A percentile compares a stretch with the other conserved stretches of the same genome.
Conservation (phyloP, 1,139 yeast species). For the Nakaseomyces bracarensis region DNA sequence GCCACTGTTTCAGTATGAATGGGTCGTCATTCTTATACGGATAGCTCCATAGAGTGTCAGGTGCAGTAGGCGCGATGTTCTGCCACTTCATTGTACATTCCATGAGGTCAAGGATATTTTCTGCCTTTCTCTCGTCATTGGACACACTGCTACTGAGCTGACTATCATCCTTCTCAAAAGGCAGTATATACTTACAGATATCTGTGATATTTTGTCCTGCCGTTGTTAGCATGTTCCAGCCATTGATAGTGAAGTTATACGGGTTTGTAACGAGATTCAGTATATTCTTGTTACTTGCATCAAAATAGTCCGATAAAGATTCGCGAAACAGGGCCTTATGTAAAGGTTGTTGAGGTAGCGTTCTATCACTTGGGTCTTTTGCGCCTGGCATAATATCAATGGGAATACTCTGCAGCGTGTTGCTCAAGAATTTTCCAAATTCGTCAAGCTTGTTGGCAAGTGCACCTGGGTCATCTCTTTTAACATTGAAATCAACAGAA, state of each 20-base stretch:
- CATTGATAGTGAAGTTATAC: slow-evolving; percentile 51
- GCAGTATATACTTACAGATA: slow-evolving; percentile 54
- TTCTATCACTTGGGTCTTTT: slow-evolving; percentile 71
- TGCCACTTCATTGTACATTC: slow-evolving; percentile 74
- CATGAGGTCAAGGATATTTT: slow-evolving; percentile 46
- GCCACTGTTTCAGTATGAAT: slow-evolving; percentile 65
- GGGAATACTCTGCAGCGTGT: slow-evolving; percentile 53
- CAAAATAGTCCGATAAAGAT: slow-evolving; percentile 37
- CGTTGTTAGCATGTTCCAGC: slow-evolving; percentile 55
- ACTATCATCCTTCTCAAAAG: slow-evolving; percentile 21
- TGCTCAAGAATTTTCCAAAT: slow-evolving; percentile 53
- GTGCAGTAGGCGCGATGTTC: slow-evolving; percentile 87
- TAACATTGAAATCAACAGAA: slow-evolving; percentile 39
- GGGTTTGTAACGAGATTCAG: slow-evolving; percentile 65
- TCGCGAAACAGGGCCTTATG: slow-evolving; percentile 62
- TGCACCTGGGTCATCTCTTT: slow-evolving; percentile 23
- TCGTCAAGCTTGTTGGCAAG: slow-evolving; percentile 27
- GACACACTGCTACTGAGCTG: slow-evolving; percentile 1
- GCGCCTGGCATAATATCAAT: slow-evolving; percentile 79
- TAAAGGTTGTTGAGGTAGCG: slow-evolving; percentile 85
- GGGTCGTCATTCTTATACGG: slow-evolving; percentile 82
- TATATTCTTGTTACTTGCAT: slow-evolving; percentile 35
- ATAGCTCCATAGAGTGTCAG: slow-evolving; percentile 87
- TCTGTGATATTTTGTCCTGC: slow-evolving; percentile 84
- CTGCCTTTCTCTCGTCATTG: slow-evolving; percentile 9